Conservation (phyloP, 345 rosid genomes). For the Raphanus sativus region DNA sequence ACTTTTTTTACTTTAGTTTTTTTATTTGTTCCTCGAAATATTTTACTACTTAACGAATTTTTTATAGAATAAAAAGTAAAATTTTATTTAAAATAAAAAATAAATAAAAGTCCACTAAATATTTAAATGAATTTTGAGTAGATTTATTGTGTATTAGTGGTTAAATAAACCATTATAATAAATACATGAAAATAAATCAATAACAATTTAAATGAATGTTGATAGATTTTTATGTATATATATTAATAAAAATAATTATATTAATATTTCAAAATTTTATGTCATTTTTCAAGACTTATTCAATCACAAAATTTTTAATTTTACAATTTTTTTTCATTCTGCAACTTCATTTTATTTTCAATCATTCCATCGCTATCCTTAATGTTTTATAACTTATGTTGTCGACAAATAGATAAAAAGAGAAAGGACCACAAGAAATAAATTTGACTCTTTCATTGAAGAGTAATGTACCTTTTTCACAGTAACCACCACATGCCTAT, state of each 20-base stretch:
- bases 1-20: not conserved
- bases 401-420: not conserved
- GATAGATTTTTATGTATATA: too few species aligned
- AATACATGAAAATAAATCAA: too few species aligned
- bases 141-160: not conserved
- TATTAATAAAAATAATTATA: too few species aligned
- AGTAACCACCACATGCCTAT: slow-evolving; percentile 40
- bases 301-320: not conserved
- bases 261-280: too few species aligned
- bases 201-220: too few species aligned
- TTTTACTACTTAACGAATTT: not conserved
- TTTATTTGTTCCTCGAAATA: not conserved
- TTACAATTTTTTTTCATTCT: not conserved
- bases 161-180: too few species aligned
- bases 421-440: slow-evolving; percentile 16
- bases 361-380: not conserved
- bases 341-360: not conserved
- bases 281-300: not conserved
- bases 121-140: not conserved
- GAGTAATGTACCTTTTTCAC: not conserved
- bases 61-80: too few species aligned
- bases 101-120: not conserved
- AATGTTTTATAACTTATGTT: not conserved
- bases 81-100: too few species aligned
- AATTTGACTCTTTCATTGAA: slow-evolving; percentile 37